Conservation (phyloP, 2,329 filamentous ascomycete genomes). For the Dactylonectria estremocensis region DNA sequence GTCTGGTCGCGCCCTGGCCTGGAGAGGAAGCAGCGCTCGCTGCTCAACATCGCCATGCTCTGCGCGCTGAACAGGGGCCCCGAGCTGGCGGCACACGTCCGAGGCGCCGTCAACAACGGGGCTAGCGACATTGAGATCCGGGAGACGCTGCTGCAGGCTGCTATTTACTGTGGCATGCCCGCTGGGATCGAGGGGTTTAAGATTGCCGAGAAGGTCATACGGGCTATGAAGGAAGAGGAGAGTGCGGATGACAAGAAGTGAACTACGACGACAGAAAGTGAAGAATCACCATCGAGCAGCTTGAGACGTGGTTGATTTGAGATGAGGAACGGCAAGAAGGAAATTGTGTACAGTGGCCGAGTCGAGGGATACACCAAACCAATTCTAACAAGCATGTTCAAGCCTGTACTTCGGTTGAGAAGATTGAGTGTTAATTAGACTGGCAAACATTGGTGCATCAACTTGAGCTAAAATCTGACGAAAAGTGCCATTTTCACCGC, state of each 20-base stretch:
- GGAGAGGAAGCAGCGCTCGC: constrained; percentile 68
- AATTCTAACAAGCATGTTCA: too few species aligned
- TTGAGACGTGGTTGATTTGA: too few species aligned
- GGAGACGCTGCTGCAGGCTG: constrained; percentile 66
- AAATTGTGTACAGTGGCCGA: background rate
- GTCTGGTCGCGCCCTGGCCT: constrained; percentile 75
- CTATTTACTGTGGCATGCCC: constrained; percentile 55
- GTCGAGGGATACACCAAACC: too few species aligned
- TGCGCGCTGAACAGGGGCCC: constrained; percentile 71
- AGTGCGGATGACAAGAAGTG: too few species aligned
- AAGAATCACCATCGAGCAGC: too few species aligned
- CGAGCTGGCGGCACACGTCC: constrained; percentile 73
- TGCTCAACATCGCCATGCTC: constrained; percentile 71
- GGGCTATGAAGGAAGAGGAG: constrained; percentile 41
- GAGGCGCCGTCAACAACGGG: constrained; percentile 75
- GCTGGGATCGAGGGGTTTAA: background rate
- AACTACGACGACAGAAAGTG: too few species aligned
- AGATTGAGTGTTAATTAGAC: too few species aligned
- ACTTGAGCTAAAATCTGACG: too few species aligned
- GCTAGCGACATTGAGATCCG: constrained; percentile 68
- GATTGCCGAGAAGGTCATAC: constrained; percentile 39
- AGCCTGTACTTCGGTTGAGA: too few species aligned
- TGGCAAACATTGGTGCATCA: too few species aligned
- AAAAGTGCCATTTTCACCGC: too few species aligned
- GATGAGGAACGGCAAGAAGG: background rate